These are phyloP conservation scores for Amauroascus niger DNA, from an alignment of 2,329 filamentous ascomycete species.

Conservation along the genomic window DNA sequence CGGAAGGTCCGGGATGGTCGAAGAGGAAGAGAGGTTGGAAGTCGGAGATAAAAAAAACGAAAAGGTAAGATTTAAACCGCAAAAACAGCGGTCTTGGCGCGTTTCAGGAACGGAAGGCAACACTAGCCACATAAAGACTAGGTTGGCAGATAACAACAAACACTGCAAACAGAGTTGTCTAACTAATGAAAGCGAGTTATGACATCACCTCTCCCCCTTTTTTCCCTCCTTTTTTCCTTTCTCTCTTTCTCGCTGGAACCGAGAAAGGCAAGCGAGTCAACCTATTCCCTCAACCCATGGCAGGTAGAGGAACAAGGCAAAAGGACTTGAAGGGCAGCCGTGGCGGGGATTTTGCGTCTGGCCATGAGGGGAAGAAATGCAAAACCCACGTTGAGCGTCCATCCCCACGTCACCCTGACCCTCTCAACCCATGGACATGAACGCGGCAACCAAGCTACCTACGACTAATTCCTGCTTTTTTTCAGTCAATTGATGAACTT, in stretches of 20 bases:
- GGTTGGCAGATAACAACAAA: no score
- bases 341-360: no score
- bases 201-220: neutral
- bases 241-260: no score
- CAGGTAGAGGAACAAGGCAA: no score
- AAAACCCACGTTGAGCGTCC: neutral
- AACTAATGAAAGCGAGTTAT: no score
- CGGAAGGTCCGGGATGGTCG: no score
- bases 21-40: neutral
- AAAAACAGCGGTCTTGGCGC: neutral
- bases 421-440: neutral
- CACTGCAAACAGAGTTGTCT: neutral
- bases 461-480: neutral
- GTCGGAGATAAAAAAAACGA: neutral
- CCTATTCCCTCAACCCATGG: no score
- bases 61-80: no score
- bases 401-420: neutral
- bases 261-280: no score
- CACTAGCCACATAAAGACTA: no score
- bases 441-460: neutral
- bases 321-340: no score
- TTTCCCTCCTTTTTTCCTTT: no score
- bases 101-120: neutral
- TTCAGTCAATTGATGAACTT: neutral
- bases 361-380: neutral